These are phyloP conservation scores for Exophiala calicioides DNA, from an alignment of 2,329 filamentous ascomycete genomes.

Conservation along the genomic window DNA sequence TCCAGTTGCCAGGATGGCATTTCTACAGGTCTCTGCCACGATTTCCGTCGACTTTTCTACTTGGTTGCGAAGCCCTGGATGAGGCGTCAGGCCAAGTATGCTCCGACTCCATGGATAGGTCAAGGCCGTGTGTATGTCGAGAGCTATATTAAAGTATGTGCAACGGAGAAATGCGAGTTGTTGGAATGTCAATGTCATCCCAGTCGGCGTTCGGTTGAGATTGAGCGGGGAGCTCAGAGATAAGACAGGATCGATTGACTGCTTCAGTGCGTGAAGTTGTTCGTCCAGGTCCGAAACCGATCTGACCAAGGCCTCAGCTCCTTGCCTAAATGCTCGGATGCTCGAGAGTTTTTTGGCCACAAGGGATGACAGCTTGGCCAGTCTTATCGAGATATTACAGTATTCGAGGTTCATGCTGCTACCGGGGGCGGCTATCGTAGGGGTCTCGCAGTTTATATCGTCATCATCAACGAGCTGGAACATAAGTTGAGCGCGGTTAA, in stretches of 20 bases:
- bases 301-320: neutral
- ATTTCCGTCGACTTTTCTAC: slow-evolving; percentile 4
- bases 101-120: slow-evolving; percentile 5
- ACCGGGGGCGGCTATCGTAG: neutral
- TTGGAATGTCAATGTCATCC: slow-evolving; percentile 2
- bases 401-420: slow-evolving; percentile 5
- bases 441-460: slow-evolving; percentile 11
- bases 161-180: slow-evolving; percentile 1
- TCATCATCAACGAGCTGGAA: slow-evolving; percentile 6
- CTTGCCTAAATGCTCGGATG: neutral
- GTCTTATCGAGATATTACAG: slow-evolving; percentile 1
- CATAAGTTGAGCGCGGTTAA: too few species aligned
- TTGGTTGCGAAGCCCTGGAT: neutral
- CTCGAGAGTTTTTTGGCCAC: neutral
- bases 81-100: slow-evolving; percentile 1
- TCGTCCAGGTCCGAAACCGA: slow-evolving; percentile 4
- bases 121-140: slow-evolving; percentile 9
- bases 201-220: neutral
- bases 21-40: slow-evolving; percentile 1
- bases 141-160: neutral
- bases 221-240: neutral
- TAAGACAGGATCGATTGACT: neutral
- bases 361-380: slow-evolving; percentile 4
- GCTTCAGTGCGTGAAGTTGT: slow-evolving; percentile 1
- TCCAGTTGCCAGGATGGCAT: slow-evolving; percentile 3